phyloP scores from a whole-genome alignment of 768 basidiomycete species.

The Russula ochroleuca region DNA sequence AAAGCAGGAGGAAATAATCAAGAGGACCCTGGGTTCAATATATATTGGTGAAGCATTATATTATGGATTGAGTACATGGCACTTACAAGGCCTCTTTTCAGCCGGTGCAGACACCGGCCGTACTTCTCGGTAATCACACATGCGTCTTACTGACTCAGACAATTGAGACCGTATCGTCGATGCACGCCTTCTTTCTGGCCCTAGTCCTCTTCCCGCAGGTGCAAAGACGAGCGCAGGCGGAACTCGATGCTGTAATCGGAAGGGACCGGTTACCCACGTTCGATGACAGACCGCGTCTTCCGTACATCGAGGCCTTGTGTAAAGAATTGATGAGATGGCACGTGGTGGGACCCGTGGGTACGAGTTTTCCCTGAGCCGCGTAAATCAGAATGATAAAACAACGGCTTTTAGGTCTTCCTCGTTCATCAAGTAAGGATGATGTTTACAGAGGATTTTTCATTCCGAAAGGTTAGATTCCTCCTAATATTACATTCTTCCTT shows the following conservation, averaged over 20 bases:
- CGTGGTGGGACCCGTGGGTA: slow-evolving; percentile 6
- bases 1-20: neutral
- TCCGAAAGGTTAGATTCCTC: slow-evolving; percentile 12
- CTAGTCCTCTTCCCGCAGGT: slow-evolving; percentile 7
- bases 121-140: neutral
- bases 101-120: slow-evolving; percentile 14
- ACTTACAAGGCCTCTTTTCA: neutral
- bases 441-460: slow-evolving; percentile 14
- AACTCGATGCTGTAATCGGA: slow-evolving; percentile 32
- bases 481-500: neutral
- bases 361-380: neutral
- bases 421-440: slow-evolving; percentile 9
- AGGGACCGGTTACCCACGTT: slow-evolving; percentile 31
- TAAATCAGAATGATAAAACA: neutral
- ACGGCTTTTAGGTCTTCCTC: neutral
- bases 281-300: slow-evolving; percentile 25
- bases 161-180: slow-evolving; percentile 11
- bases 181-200: slow-evolving; percentile 8
- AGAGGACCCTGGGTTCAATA: neutral
- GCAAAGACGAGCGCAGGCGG: slow-evolving; percentile 26
- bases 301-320: neutral
- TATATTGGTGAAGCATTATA: neutral
- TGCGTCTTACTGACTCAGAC: neutral
- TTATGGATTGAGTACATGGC: neutral
- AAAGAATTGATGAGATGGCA: neutral